These are phyloP conservation scores for Zymoseptoria crescenta DNA, from an alignment of 2,329 filamentous ascomycete species.

Conservation along the genomic window DNA sequence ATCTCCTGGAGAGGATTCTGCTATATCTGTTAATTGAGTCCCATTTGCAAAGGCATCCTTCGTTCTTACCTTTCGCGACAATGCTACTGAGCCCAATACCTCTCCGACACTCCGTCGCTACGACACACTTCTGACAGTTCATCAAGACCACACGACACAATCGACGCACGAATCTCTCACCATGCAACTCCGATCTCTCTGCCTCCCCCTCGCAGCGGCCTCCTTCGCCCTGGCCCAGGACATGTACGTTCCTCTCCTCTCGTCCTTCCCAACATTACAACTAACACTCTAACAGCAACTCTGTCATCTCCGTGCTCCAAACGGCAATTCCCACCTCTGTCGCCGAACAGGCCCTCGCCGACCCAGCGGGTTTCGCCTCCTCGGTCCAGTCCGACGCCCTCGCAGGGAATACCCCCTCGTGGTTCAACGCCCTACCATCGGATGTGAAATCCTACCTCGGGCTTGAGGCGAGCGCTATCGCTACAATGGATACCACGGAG, in stretches of 20 bases:
- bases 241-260: neutral
- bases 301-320: slow-evolving; percentile 36
- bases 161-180: neutral
- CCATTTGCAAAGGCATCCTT: too few species aligned
- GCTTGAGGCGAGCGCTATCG: slow-evolving; percentile 17
- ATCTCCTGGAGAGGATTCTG: neutral
- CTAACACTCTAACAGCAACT: slow-evolving; percentile 21
- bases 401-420: slow-evolving; percentile 37
- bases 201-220: neutral
- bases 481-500: slow-evolving; percentile 17
- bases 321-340: slow-evolving; percentile 39
- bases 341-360: slow-evolving; percentile 34
- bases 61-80: too few species aligned
- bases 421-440: slow-evolving; percentile 39
- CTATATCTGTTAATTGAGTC: neutral
- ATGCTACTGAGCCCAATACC: too few species aligned
- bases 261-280: neutral
- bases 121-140: neutral
- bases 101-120: too few species aligned
- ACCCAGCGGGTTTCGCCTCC: slow-evolving; percentile 34
- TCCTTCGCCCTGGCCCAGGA: neutral
- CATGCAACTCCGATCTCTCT: neutral
- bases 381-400: slow-evolving; percentile 37
- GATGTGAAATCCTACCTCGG: slow-evolving; percentile 38
- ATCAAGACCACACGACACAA: neutral